Conservation (phyloP, 352 stramenopile species). For the Thraustochytrium sp. region DNA sequence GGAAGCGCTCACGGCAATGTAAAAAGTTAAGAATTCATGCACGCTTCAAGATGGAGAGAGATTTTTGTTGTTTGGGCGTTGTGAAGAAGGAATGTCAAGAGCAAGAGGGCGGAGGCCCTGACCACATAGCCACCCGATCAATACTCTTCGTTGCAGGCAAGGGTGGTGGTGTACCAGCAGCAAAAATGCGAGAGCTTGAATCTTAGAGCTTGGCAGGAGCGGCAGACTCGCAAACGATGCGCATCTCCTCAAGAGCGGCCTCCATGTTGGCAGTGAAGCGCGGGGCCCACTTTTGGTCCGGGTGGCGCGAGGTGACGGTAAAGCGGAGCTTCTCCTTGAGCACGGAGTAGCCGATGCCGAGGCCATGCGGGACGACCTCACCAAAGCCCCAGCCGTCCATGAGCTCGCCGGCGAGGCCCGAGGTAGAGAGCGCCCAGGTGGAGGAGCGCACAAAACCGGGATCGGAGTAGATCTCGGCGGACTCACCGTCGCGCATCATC, state of each 20-base stretch:
- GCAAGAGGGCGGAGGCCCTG: no score
- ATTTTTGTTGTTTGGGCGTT: no score
- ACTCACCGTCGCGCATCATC: slow-evolving; percentile 78
- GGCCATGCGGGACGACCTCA: slow-evolving; percentile 90
- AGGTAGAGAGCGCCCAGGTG: slow-evolving; percentile 89
- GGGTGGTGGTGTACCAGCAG: no score
- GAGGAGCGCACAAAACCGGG: slow-evolving; percentile 83
- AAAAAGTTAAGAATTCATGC: no score
- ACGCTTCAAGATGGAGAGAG: no score
- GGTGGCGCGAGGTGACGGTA: slow-evolving; percentile 82
- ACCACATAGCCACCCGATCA: no score
- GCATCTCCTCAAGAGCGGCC: slow-evolving; percentile 89
- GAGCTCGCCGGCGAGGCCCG: slow-evolving; percentile 76
- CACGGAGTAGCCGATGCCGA: slow-evolving; percentile 91
- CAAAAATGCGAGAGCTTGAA: no score
- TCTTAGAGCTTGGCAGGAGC: no score
- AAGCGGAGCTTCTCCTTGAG: slow-evolving; percentile 88
- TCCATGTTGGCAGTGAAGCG: slow-evolving; percentile 82
- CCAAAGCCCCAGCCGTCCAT: slow-evolving; percentile 90
- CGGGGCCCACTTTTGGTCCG: slow-evolving; percentile 56
- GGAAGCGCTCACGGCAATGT: no score
- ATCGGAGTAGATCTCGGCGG: slow-evolving; percentile 84
- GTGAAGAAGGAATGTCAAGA: no score
- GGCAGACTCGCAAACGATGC: slow-evolving; percentile 63
- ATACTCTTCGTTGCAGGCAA: no score